Conservation (phyloP, 495 filamentous ascomycete species). For the Astrothelium macrocarpum region DNA sequence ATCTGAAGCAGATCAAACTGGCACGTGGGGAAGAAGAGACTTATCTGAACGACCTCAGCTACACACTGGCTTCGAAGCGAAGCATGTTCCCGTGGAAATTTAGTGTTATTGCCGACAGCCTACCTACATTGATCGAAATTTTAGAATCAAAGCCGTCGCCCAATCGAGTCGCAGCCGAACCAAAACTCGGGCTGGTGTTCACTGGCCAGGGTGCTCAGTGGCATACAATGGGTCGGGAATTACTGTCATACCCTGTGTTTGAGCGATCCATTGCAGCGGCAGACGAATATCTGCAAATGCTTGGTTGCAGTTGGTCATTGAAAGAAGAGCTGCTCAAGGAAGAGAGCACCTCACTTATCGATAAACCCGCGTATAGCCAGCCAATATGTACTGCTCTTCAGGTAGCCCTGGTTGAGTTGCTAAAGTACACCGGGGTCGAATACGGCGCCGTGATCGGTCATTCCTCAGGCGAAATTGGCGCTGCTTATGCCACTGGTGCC, state of each 20-base stretch:
- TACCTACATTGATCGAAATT: background rate
- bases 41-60: background rate
- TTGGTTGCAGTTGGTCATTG: conserved; percentile 14
- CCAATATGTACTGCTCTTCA: conserved; percentile 23
- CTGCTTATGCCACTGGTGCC: conserved; percentile 27
- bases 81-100: background rate
- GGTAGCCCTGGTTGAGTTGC: conserved; percentile 18
- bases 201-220: conserved; percentile 41
- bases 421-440: conserved; percentile 22
- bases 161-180: background rate
- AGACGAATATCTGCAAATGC: conserved; percentile 8
- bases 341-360: conserved; percentile 16
- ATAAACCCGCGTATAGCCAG: conserved; percentile 11
- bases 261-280: conserved; percentile 20
- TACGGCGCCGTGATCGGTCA: conserved; percentile 43
- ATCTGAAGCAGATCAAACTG: background rate
- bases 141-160: background rate
- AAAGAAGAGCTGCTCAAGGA: conserved; percentile 17
- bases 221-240: conserved; percentile 36
- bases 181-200: conserved; percentile 22
- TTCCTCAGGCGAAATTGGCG: conserved; percentile 54
- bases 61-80: background rate
- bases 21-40: background rate
- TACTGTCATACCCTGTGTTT: conserved; percentile 32
- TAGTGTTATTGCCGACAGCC: background rate